These are phyloP conservation scores for Singerocomus rubriflavus DNA, from an alignment of 1,284 basidiomycete genomes.

Conservation along the genomic window DNA sequence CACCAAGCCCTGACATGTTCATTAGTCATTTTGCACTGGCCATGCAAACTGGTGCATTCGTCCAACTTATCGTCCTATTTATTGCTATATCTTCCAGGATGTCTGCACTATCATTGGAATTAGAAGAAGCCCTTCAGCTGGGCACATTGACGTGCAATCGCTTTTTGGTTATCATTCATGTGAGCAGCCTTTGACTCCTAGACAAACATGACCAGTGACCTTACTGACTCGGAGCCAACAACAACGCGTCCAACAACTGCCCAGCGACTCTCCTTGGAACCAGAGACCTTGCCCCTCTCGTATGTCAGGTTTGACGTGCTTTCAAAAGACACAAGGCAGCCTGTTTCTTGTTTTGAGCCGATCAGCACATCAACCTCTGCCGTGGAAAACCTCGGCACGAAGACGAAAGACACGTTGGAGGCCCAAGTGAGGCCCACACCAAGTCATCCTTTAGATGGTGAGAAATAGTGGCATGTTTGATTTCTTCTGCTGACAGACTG, in stretches of 20 bases:
- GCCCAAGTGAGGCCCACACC: background rate
- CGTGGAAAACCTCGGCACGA: background rate
- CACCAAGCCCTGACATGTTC: background rate
- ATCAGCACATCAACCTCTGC: background rate
- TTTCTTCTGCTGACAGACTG: slow-evolving; percentile 6
- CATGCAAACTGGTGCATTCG: slow-evolving; percentile 69
- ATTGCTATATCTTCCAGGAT: slow-evolving; percentile 60
- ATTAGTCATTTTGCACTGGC: slow-evolving; percentile 56
- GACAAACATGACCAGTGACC: background rate
- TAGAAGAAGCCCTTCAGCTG: slow-evolving; percentile 38
- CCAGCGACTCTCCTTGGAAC: slow-evolving; percentile 1
- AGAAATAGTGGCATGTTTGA: background rate
- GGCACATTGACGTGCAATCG: slow-evolving; percentile 29
- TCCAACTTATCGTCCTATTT: slow-evolving; percentile 60
- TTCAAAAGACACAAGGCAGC: slow-evolving; percentile 16
- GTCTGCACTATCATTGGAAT: slow-evolving; percentile 43
- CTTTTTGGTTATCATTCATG: slow-evolving; percentile 28
- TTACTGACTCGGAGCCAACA: slow-evolving; percentile 20
- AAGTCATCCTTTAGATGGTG: slow-evolving; percentile 5
- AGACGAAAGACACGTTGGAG: background rate
- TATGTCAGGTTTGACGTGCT: slow-evolving; percentile 1
- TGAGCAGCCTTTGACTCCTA: slow-evolving; percentile 8
- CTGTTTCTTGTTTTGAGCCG: slow-evolving; percentile 8
- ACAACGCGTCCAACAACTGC: background rate
- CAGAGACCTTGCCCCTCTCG: background rate